These are phyloP conservation scores for Tagetes patula DNA, from an alignment of 129 eudicot genomes.

Conservation along the genomic window DNA sequence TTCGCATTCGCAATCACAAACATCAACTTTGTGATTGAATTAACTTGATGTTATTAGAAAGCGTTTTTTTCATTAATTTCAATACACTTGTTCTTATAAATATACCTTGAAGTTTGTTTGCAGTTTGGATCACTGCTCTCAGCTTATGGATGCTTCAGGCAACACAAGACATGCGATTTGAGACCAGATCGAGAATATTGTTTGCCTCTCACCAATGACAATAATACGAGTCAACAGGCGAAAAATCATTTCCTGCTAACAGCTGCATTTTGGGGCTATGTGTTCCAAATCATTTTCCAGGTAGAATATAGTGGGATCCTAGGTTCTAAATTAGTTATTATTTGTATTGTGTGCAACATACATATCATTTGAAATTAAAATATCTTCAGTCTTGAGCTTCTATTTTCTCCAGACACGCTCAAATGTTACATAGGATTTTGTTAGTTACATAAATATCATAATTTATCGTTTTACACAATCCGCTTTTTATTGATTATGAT, in stretches of 20 bases:
- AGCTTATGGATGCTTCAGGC: conserved; percentile 52
- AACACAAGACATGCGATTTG: conserved; percentile 29
- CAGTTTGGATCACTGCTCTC: conserved; percentile 72
- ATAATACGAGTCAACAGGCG: conserved; percentile 15
- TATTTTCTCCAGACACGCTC: not conserved
- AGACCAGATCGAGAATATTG: conserved; percentile 42
- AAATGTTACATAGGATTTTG: not conserved
- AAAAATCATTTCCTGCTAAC: conserved; percentile 29
- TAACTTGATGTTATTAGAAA: not conserved
- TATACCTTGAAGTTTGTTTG: conserved; percentile 17
- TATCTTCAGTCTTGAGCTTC: not conserved
- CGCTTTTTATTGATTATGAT: conserved; percentile 10
- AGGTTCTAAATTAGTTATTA: not conserved
- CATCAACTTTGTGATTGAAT: not conserved
- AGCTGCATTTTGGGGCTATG: conserved; percentile 41
- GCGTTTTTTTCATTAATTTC: not conserved
- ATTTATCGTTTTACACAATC: not conserved
- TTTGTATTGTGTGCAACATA: not conserved
- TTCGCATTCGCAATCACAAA: not conserved
- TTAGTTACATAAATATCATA: not conserved
- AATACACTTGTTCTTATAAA: conserved; percentile 22
- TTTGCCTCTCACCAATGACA: conserved; percentile 41
- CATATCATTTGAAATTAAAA: not conserved
- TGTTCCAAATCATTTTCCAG: conserved; percentile 66
- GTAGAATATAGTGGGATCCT: conserved; percentile 22